Conservation (phyloP, 257 asterid species). For the Capsicum chinense region DNA sequence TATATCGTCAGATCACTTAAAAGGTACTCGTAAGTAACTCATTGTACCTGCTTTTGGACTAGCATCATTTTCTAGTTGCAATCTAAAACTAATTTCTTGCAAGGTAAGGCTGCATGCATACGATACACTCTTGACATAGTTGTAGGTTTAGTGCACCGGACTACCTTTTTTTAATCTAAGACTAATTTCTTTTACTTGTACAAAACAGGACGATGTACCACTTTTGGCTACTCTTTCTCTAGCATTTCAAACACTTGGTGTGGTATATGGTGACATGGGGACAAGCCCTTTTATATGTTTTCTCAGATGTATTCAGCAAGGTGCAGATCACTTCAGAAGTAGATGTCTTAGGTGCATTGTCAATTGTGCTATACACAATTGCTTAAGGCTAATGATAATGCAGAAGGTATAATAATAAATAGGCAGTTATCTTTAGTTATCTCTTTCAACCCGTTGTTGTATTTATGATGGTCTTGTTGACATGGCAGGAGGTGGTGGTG, state of each 20-base stretch:
- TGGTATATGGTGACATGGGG: constrained; percentile 97
- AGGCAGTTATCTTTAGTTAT: constrained; percentile 16
- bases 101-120: too few relatives aligned
- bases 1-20: neutral
- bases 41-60: neutral
- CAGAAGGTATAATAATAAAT: constrained; percentile 62
- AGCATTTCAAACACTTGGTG: constrained; percentile 98
- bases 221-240: constrained; percentile 66
- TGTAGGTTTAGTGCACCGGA: too few relatives aligned
- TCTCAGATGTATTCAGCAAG: constrained; percentile 86
- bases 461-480: constrained; percentile 23
- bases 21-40: neutral
- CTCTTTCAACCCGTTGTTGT: neutral
- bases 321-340: constrained; percentile 81
- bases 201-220: constrained; percentile 60
- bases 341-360: constrained; percentile 86
- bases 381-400: constrained; percentile 91
- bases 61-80: neutral
- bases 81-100: too few relatives aligned
- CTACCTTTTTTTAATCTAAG: too few relatives aligned
- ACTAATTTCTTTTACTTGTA: constrained; percentile 21
- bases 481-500: constrained; percentile 63
- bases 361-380: constrained; percentile 91
- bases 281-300: constrained; percentile 90
- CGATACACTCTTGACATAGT: too few relatives aligned